Conservation (phyloP, 2,329 filamentous ascomycete species). For the Pestalotiopsis sp. region DNA sequence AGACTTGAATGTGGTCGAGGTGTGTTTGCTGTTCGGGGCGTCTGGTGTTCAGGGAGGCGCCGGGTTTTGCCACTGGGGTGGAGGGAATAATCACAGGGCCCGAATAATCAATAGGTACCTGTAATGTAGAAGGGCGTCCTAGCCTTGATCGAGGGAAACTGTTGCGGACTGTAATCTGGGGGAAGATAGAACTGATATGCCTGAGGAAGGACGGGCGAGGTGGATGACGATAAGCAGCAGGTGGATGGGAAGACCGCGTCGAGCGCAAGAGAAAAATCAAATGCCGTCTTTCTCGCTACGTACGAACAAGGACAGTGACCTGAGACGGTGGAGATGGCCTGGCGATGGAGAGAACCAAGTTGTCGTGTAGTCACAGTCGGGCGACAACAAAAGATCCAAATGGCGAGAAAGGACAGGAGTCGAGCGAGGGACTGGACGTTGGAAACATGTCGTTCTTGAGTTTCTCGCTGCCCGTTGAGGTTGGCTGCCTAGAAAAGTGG, state of each 20-base stretch:
- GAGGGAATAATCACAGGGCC: not conserved
- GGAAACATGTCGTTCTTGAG: slow-evolving; percentile 5
- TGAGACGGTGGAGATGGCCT: not conserved
- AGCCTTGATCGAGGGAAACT: not conserved
- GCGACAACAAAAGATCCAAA: slow-evolving; percentile 6
- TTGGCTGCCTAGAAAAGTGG: slow-evolving; percentile 9
- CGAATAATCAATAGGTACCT: not conserved
- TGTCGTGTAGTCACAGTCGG: not conserved
- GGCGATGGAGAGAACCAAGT: not conserved
- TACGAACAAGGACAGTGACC: not conserved
- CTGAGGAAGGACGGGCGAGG: too few relatives aligned
- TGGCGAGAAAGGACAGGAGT: not conserved
- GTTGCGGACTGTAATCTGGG: too few relatives aligned
- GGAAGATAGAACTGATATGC: too few relatives aligned
- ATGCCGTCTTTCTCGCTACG: not conserved
- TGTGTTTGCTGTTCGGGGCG: not conserved
- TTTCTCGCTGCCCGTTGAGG: not conserved
- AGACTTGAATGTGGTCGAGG: not conserved
- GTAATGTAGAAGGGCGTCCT: not conserved
- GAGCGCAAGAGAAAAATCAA: not conserved
- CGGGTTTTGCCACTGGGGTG: not conserved
- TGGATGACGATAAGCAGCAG: not conserved
- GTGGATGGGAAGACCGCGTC: not conserved
- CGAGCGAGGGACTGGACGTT: not conserved
- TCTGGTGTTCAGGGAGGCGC: not conserved